Conservation (phyloP, 1,139 yeast species). For the Kluyveromyces sp. region DNA sequence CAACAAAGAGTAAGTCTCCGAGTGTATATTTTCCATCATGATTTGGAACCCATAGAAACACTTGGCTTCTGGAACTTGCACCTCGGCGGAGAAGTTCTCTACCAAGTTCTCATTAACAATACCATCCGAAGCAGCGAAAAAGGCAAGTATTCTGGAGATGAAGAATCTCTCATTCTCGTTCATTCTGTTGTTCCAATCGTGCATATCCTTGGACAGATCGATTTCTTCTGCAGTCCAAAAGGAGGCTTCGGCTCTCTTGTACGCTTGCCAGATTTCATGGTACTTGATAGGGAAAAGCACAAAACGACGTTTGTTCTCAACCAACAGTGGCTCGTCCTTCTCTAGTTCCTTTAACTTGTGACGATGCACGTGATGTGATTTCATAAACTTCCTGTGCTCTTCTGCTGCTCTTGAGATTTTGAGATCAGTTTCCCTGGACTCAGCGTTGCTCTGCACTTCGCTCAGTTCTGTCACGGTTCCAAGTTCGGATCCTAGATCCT, state of each 20-base stretch:
- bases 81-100: constrained; percentile 95
- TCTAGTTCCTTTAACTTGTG: constrained; percentile 66
- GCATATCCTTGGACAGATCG: constrained; percentile 83
- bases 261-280: constrained; percentile 98
- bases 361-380: constrained; percentile 60
- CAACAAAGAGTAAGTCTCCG: constrained; percentile 91
- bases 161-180: constrained; percentile 87
- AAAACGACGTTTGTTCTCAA: constrained; percentile 82
- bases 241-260: constrained; percentile 97
- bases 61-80: constrained; percentile 95
- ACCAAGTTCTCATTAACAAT: constrained; percentile 95
- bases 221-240: constrained; percentile 99
- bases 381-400: constrained; percentile 49
- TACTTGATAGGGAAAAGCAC: constrained; percentile 96
- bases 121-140: constrained; percentile 97
- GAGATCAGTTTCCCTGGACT: constrained; percentile 15
- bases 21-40: constrained; percentile 99
- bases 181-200: constrained; percentile 83
- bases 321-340: constrained; percentile 81
- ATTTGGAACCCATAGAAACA: constrained; percentile 98
- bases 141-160: constrained; percentile 88
- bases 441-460: constrained; percentile 3
- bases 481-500: constrained; percentile 16
- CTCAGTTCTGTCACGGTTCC: constrained; percentile 9
- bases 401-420: constrained; percentile 27